Conservation (phyloP, 441 rosid species). For the Theobroma grandiflorum region DNA sequence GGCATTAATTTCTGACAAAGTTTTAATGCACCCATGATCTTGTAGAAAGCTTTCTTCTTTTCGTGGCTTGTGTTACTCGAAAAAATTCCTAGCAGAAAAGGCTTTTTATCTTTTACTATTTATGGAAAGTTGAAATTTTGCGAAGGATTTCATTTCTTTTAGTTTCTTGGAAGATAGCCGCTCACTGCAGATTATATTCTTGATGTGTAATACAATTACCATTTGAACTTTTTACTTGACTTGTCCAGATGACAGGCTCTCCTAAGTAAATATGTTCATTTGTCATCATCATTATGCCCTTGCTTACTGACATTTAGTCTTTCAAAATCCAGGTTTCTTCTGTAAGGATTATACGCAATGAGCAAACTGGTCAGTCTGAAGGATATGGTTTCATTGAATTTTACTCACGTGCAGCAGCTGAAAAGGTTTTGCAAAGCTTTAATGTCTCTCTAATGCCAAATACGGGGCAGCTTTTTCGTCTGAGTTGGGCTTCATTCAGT, state of each 20-base stretch:
- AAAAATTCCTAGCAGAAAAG: background rate
- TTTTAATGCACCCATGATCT: background rate
- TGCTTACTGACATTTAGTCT: slow-evolving; percentile 31
- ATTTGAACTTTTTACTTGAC: background rate
- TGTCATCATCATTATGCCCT: slow-evolving; percentile 4
- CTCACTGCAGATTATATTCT: background rate
- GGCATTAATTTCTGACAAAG: background rate
- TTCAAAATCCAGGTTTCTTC: slow-evolving; percentile 53
- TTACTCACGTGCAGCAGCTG: slow-evolving; percentile 64
- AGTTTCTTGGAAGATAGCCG: background rate
- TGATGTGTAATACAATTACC: background rate
- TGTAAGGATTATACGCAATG: slow-evolving; percentile 75
- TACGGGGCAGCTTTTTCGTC: slow-evolving; percentile 69
- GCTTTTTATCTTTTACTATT: background rate
- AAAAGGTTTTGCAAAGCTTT: slow-evolving; percentile 68
- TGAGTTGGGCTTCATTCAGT: slow-evolving; percentile 81
- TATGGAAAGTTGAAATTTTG: background rate
- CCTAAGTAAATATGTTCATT: background rate
- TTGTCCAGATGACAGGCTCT: background rate
- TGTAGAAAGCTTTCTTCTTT: background rate
- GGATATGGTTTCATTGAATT: slow-evolving; percentile 83
- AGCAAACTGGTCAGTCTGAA: slow-evolving; percentile 73
- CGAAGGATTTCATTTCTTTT: background rate
- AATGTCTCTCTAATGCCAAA: slow-evolving; percentile 70
- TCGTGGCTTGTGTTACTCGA: background rate